Percentiles rank a stretch among this genome's conserved stretches.
These are phyloP conservation scores for Aspergillus egyptiacus DNA, from an alignment of 495 filamentous ascomycete genomes.

Conservation along the genomic window DNA sequence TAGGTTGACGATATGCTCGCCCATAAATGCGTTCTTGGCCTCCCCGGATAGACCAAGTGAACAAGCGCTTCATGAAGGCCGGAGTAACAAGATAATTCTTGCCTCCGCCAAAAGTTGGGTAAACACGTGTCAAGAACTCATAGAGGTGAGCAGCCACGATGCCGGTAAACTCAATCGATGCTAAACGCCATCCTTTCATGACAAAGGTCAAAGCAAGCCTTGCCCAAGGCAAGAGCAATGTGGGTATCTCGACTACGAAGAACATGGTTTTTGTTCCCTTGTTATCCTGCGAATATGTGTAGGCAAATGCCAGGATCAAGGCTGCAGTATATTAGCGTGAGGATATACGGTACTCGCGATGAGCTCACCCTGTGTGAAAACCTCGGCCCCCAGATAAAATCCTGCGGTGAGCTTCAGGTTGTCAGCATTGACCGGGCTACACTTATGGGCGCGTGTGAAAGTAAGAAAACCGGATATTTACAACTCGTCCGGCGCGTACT, in stretches of 20 bases:
- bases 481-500: conserved; percentile 1
- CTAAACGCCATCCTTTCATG: conserved; percentile 38
- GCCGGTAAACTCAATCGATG: conserved; percentile 56
- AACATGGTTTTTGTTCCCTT: conserved; percentile 62
- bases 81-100: conserved; percentile 67
- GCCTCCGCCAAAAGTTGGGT: conserved; percentile 77
- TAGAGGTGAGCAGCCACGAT: conserved; percentile 78
- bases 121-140: conserved; percentile 77
- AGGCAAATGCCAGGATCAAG: conserved; percentile 69
- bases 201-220: conserved; percentile 68
- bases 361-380: conserved; percentile 52
- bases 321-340: conserved; percentile 42
- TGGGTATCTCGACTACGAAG: conserved; percentile 70
- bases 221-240: conserved; percentile 67
- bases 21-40: conserved; percentile 50
- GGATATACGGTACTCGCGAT: conserved; percentile 5
- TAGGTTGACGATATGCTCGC: conserved; percentile 40
- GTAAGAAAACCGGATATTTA: conserved; percentile 16
- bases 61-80: conserved; percentile 54
- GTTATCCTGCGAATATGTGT: conserved; percentile 78
- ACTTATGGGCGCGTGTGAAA: conserved; percentile 15
- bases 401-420: conserved; percentile 45
- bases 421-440: conserved; percentile 34
- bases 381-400: conserved; percentile 38
- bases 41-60: conserved; percentile 38